Evolutionary conservation across 805 yeast genomes (phyloP).

Genomic region (Kodamaea laetipori): DNA sequence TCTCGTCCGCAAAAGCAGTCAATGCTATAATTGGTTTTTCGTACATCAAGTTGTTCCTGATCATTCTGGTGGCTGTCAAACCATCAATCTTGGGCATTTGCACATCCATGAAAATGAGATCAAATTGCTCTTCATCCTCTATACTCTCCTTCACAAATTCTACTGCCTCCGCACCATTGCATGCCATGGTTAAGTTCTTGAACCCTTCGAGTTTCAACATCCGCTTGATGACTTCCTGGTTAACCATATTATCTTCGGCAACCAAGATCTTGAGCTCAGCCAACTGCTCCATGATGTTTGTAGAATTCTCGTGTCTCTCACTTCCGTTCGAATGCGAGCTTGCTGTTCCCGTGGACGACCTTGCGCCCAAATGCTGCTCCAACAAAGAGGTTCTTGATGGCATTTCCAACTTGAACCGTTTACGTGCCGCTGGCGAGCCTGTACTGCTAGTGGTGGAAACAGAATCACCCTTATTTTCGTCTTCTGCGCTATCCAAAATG

Average conservation of each 20-base stretch:
- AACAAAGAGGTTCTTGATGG: constrained; percentile 22
- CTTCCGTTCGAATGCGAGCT: constrained; percentile 24
- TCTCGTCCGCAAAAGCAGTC: constrained; percentile 93
- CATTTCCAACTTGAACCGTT: constrained; percentile 11
- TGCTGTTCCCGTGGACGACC: constrained; percentile 57
- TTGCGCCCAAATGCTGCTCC: constrained; percentile 45
- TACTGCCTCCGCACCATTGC: constrained; percentile 90
- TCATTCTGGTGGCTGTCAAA: constrained; percentile 72
- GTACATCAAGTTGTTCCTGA: constrained; percentile 63
- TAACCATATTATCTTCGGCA: constrained; percentile 92
- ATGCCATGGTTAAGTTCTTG: constrained; percentile 69
- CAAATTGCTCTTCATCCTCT: constrained; percentile 48
- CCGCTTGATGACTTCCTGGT: constrained; percentile 89
- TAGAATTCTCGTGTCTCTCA: constrained; percentile 18
- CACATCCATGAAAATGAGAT: constrained; percentile 91
- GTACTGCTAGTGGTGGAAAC: constrained; percentile 2
- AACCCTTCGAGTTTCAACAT: constrained; percentile 88
- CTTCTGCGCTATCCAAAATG: constrained; percentile 1
- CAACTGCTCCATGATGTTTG: constrained; percentile 28
- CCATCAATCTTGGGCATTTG: constrained; percentile 98
- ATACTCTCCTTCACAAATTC: constrained; percentile 56
- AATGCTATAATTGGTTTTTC: constrained; percentile 84
- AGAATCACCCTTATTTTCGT: constrained; percentile 6
- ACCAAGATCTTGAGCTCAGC: constrained; percentile 61
- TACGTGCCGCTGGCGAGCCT: background rate